A percentile compares a stretch with the other conserved stretches of the same genome.
Conservation (phyloP, 352 stramenopile genomes). For the Phytophthora fragariaefolia region DNA sequence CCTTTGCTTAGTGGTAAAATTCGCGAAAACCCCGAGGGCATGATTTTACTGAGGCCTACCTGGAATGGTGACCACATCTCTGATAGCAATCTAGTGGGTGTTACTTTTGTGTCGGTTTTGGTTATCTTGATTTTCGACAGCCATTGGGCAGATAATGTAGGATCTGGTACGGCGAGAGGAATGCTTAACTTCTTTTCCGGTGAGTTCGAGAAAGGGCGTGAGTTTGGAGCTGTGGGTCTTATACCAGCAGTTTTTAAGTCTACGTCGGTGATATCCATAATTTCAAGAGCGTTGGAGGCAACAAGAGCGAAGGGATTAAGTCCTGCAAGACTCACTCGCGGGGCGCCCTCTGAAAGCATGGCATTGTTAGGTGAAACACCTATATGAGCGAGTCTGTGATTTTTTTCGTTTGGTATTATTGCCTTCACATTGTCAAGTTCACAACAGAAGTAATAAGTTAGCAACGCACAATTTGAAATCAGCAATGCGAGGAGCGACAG, state of each 20-base stretch:
- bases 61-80: constrained; percentile 8
- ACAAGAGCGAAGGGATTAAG: neutral
- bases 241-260: constrained; percentile 1
- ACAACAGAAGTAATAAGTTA: no score
- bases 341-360: neutral
- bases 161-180: constrained; percentile 10
- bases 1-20: constrained; percentile 3
- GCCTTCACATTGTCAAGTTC: no score
- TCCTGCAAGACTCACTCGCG: neutral
- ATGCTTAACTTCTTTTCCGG: constrained; percentile 17
- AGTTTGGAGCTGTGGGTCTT: neutral
- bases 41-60: neutral
- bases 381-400: constrained; percentile 3
- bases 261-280: neutral
- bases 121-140: neutral
- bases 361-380: neutral
- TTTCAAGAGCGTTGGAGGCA: neutral
- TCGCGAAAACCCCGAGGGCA: neutral
- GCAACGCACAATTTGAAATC: no score
- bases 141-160: constrained; percentile 11
- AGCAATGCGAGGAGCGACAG: no score
- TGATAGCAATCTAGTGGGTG: neutral
- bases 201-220: neutral
- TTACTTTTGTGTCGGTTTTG: neutral
- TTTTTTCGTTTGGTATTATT: neutral